Evolutionary conservation across 306 rosid genomes (phyloP).

Genomic region (Acacia crassicarpa): DNA sequence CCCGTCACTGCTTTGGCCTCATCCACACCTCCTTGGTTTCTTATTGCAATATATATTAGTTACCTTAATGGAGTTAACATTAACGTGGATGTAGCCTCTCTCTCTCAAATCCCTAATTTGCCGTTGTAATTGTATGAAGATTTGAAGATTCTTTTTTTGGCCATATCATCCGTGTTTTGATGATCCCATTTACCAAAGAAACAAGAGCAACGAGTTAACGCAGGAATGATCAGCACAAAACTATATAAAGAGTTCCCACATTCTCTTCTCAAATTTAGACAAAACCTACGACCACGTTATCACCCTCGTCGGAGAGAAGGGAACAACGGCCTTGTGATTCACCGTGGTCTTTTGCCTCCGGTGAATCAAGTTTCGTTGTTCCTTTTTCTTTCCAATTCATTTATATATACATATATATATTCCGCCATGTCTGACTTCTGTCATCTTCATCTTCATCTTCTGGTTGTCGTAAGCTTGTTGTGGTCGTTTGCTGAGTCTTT

Average conservation of each 20-base stretch:
- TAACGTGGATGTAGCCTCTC: too few species aligned
- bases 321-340: background rate
- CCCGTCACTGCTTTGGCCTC: too few species aligned
- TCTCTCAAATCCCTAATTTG: too few species aligned
- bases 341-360: background rate
- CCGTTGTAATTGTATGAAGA: too few species aligned
- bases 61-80: too few species aligned
- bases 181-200: background rate
- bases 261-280: background rate
- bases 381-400: background rate
- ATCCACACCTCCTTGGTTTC: too few species aligned
- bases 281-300: background rate
- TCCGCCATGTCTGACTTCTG: constrained; percentile 27
- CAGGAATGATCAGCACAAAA: background rate
- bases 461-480: constrained; percentile 36
- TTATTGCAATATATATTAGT: too few species aligned
- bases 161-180: background rate
- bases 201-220: background rate
- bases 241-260: background rate
- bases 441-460: background rate
- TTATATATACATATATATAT: background rate
- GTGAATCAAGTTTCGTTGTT: background rate
- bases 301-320: background rate
- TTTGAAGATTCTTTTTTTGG: background rate
- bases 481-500: constrained; percentile 45